Percentiles rank a stretch among this genome's conserved stretches.
Evolutionary conservation across 768 basidiomycete species (phyloP).

Genomic region (Lyophyllum atratum): DNA sequence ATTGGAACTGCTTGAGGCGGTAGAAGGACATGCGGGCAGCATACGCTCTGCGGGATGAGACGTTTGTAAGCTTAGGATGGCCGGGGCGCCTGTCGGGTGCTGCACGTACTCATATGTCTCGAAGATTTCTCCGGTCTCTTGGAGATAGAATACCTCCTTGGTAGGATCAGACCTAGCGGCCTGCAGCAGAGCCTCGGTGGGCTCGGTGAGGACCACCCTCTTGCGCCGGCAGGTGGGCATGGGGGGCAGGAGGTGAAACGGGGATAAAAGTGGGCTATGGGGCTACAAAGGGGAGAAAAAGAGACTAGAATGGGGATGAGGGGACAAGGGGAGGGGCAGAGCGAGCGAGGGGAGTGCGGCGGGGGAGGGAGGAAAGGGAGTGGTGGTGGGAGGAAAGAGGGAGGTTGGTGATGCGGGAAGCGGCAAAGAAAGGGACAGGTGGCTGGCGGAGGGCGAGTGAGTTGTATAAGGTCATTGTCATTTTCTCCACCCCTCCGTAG

Average conservation of each 20-base stretch:
- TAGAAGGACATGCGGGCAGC: slow-evolving; percentile 94
- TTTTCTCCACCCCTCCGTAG: slow-evolving; percentile 12
- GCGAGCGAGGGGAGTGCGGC: slow-evolving; percentile 16
- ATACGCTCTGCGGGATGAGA: slow-evolving; percentile 57
- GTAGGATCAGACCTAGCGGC: slow-evolving; percentile 63
- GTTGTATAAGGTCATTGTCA: slow-evolving; percentile 27
- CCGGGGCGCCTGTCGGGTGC: slow-evolving; percentile 26
- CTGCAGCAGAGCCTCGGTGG: slow-evolving; percentile 68
- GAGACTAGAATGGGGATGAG: slow-evolving; percentile 13
- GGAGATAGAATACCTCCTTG: slow-evolving; percentile 87
- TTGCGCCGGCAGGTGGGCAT: slow-evolving; percentile 93
- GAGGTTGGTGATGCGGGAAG: slow-evolving; percentile 52
- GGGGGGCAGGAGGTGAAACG: slow-evolving; percentile 22
- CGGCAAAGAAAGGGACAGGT: slow-evolving; percentile 65
- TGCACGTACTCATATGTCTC: slow-evolving; percentile 87
- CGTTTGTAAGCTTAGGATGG: slow-evolving; percentile 21
- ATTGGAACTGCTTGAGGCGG: slow-evolving; percentile 91
- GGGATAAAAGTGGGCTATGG: slow-evolving; percentile 19
- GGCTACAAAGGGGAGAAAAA: slow-evolving; percentile 18
- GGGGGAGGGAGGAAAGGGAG: slow-evolving; percentile 21
- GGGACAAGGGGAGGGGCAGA: slow-evolving; percentile 14
- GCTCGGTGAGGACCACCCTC: slow-evolving; percentile 86
- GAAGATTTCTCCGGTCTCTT: slow-evolving; percentile 97
- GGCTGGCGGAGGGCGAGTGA: slow-evolving; percentile 59
- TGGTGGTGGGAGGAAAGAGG: slow-evolving; percentile 33